Percentiles rank a stretch among this genome's conserved stretches.
Evolutionary conservation across 2,329 filamentous ascomycete genomes (phyloP).

Genomic region (Monosporascus sp.): DNA sequence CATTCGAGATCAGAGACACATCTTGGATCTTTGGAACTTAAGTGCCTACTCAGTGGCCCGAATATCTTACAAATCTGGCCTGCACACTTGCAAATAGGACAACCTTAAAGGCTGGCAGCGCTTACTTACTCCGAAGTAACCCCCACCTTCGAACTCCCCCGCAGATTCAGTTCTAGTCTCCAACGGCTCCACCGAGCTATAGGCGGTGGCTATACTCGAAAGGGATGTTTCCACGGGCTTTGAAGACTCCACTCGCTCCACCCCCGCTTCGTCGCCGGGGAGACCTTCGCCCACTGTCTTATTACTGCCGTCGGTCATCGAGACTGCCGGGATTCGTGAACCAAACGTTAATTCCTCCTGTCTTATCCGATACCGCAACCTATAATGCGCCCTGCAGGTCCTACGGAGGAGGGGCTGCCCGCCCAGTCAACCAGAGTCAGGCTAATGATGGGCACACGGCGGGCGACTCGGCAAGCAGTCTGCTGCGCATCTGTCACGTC

Average conservation of each 20-base stretch:
- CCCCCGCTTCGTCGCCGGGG: conserved; percentile 4
- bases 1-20: too few relatives aligned
- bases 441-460: background rate
- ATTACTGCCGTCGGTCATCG: background rate
- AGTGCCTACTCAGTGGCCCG: too few relatives aligned
- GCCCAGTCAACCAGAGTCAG: background rate
- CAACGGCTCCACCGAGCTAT: too few relatives aligned
- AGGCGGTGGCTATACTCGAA: background rate
- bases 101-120: too few relatives aligned
- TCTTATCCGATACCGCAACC: background rate
- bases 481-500: background rate
- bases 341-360: background rate
- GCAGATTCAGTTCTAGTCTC: too few relatives aligned
- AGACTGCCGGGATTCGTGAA: background rate
- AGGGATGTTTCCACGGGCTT: background rate
- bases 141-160: too few relatives aligned
- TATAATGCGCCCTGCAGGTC: background rate
- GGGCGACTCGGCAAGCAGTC: background rate
- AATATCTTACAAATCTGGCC: too few relatives aligned
- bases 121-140: too few relatives aligned
- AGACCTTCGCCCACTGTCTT: conserved; percentile 6
- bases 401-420: background rate
- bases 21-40: too few relatives aligned
- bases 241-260: conserved; percentile 5
- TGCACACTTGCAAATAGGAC: too few relatives aligned